Evolutionary conservation across 345 rosid genomes (phyloP).

Genomic region (Trapa bicornis): DNA sequence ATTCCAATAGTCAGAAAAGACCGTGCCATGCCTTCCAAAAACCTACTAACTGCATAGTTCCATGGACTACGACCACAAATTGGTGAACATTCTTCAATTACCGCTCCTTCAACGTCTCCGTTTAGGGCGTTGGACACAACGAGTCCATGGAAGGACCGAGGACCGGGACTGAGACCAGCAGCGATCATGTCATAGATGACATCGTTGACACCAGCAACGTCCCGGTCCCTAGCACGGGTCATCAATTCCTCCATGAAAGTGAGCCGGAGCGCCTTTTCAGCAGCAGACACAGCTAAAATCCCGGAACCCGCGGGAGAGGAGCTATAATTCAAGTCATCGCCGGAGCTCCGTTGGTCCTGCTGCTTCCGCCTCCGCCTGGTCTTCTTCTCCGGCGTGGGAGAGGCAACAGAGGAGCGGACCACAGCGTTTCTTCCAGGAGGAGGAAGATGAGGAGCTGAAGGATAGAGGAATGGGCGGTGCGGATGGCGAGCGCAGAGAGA

Average conservation of each 20-base stretch:
- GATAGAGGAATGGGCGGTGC: conserved; percentile 1
- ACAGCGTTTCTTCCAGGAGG: conserved; percentile 8
- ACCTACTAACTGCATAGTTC: not conserved
- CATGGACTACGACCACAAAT: not conserved
- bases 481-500: conserved; percentile 14
- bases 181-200: conserved; percentile 94
- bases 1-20: not conserved
- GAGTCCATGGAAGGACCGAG: conserved; percentile 88
- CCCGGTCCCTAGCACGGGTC: conserved; percentile 66
- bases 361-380: conserved; percentile 18
- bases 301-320: not conserved
- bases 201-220: conserved; percentile 48
- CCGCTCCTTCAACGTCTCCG: conserved; percentile 87
- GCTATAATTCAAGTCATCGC: conserved; percentile 20
- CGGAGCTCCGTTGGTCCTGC: conserved; percentile 7
- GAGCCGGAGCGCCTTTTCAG: conserved; percentile 72
- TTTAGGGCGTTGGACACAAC: conserved; percentile 54
- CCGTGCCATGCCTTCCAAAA: not conserved
- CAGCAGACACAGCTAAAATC: conserved; percentile 20
- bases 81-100: conserved; percentile 11
- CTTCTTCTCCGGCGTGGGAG: conserved; percentile 18
- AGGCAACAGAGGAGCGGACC: conserved; percentile 16
- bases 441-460: conserved; percentile 9
- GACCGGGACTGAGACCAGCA: conserved; percentile 84
- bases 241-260: conserved; percentile 91